Evolutionary conservation across 805 yeast genomes (phyloP), one percentile per base, ranked within the genome.

Genomic region (Cyberlindnera euphorbiiphila): DNA sequence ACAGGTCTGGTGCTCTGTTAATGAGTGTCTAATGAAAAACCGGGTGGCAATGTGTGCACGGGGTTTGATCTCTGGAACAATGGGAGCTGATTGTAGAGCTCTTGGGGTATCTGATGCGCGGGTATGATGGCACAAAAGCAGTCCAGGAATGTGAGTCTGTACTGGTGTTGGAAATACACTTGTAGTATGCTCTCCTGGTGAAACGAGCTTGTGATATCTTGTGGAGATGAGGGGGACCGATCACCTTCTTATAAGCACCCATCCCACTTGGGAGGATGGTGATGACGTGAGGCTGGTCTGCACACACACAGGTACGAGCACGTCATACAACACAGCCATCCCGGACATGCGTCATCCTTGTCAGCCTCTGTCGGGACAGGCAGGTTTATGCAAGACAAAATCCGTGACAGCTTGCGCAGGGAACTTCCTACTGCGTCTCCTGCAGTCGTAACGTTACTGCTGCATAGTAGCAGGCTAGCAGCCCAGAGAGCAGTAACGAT

Each of bases 271-370:
- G 20, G 30, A 13, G 11, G 20, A 17, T 33, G 33, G 26, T 27
- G 33, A 37, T 37, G 34, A 19, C 34, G 28, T 30, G 23, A n/a
- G 22, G 34, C 12, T 26, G 36, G 36, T 25, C 11, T 13, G 18
- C 22, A 34, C 30, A 29, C 41, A 15, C 27, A 19, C 20, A 32
- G 36, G 36, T 37, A 32, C 18, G 36, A 21, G 36, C 41, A 37
- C 41, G 41, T 37, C 41, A 37, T 28, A 21, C 22, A 17, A n/a
- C 29, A 16, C 19, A 10, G 11, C 29, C 19, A 16, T 27, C 18
- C 18, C 20, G 34, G 39, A 36, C 39, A 36, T 29, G 30, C 34
- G 23, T 29, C 30, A 21, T 34, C 32, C 35, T 14, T 17, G 35
- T 28, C 31, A n/a, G n/a, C n/a, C n/a, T n/a, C n/a, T n/a, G n/a